These are phyloP conservation scores for Lanmaoa rubissima DNA, from an alignment of 768 basidiomycete species.

Conservation along the genomic window DNA sequence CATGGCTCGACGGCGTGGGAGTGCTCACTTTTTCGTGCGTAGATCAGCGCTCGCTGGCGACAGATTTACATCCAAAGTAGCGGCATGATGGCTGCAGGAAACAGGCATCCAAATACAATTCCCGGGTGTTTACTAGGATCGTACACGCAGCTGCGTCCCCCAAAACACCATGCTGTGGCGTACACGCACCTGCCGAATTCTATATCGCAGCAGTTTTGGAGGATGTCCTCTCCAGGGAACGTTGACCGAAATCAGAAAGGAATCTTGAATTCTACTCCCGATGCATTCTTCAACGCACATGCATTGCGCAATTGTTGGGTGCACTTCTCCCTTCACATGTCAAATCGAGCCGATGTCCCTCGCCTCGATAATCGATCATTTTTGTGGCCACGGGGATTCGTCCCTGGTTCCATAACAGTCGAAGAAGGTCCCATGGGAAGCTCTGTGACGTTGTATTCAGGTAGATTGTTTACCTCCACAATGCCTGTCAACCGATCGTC, in stretches of 20 bases:
- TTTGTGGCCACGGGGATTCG: neutral
- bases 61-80: neutral
- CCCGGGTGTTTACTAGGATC: too few species aligned
- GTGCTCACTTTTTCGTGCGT: neutral
- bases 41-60: neutral
- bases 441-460: neutral
- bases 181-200: too few species aligned
- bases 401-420: neutral
- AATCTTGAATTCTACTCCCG: too few species aligned
- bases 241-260: too few species aligned
- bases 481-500: neutral
- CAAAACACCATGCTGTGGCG: neutral
- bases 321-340: neutral
- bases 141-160: neutral
- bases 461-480: neutral
- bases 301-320: neutral
- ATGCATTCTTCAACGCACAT: too few species aligned
- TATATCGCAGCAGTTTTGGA: neutral
- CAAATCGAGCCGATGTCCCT: neutral
- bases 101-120: too few species aligned
- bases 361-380: neutral
- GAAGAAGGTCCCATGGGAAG: neutral
- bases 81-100: neutral
- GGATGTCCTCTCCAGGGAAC: too few species aligned
- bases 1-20: neutral